These are phyloP conservation scores for Pyrenula aspistea DNA, from an alignment of 495 filamentous ascomycete species.

Conservation along the genomic window DNA sequence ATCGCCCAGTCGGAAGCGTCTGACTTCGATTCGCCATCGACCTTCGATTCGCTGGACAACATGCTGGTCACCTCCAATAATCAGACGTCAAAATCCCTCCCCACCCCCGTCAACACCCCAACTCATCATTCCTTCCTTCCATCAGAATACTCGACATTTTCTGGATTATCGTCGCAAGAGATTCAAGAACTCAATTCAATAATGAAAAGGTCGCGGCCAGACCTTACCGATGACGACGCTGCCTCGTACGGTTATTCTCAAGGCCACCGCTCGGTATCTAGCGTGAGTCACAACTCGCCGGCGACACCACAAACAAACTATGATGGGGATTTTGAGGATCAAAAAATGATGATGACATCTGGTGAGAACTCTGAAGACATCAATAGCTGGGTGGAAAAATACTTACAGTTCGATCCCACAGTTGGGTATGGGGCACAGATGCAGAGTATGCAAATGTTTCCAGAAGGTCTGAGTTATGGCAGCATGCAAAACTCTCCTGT, in stretches of 20 bases:
- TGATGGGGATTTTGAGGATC: constrained; percentile 39
- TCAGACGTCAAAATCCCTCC: constrained; percentile 29
- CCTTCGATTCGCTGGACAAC: constrained; percentile 14
- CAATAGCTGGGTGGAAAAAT: constrained; percentile 45
- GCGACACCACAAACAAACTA: constrained; percentile 42
- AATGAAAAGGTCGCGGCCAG: constrained; percentile 39
- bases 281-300: constrained; percentile 40
- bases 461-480: constrained; percentile 34
- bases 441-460: constrained; percentile 70
- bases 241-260: constrained; percentile 30
- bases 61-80: constrained; percentile 16
- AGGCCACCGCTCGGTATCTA: constrained; percentile 41
- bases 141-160: constrained; percentile 16
- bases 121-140: constrained; percentile 31
- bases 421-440: constrained; percentile 43
- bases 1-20: constrained; percentile 22
- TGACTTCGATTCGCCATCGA: constrained; percentile 19
- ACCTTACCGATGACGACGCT: constrained; percentile 31
- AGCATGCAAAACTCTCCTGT: constrained; percentile 68
- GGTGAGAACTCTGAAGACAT: constrained; percentile 36
- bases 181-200: constrained; percentile 34
- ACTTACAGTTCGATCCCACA: constrained; percentile 39
- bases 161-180: constrained; percentile 14
- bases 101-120: constrained; percentile 34
- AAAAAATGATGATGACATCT: constrained; percentile 27